Evolutionary conservation across 2,329 filamentous ascomycete genomes (phyloP).

Genomic region (Exutisphaerella laricina): DNA sequence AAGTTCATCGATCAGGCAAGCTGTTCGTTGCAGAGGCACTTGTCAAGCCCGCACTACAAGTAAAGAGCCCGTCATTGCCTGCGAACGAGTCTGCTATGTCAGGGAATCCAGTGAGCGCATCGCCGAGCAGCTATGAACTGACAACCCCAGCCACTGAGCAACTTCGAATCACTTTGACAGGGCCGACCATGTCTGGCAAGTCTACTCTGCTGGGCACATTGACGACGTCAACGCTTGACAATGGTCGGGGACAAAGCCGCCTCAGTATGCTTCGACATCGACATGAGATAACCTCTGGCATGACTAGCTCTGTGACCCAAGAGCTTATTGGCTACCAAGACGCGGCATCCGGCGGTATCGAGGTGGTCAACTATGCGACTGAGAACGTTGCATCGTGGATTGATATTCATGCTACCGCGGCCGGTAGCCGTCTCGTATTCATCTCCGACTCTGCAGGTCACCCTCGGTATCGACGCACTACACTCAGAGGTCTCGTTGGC

Average conservation of each 20-base stretch:
- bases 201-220: conserved; percentile 84
- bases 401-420: conserved; percentile 78
- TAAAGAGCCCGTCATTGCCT: conserved; percentile 18
- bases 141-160: conserved; percentile 53
- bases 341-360: conserved; percentile 22
- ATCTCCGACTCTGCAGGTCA: conserved; percentile 90
- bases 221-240: conserved; percentile 82
- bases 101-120: conserved; percentile 4
- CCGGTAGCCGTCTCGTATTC: conserved; percentile 72
- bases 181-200: conserved; percentile 86
- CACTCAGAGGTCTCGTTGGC: conserved; percentile 80
- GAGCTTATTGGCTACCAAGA: conserved; percentile 78
- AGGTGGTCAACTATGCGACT: conserved; percentile 76
- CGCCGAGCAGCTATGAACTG: conserved; percentile 15
- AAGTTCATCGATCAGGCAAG: conserved; percentile 44
- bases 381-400: conserved; percentile 88
- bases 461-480: conserved; percentile 81
- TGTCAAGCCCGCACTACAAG: conserved; percentile 60
- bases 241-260: conserved; percentile 84
- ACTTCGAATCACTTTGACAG: conserved; percentile 78
- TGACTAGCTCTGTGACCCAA: conserved; percentile 91
- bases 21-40: conserved; percentile 88
- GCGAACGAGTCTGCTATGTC: conserved; percentile 5
- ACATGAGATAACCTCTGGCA: conserved; percentile 84
- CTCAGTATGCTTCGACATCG: conserved; percentile 84